phyloP scores from a whole-genome alignment of 768 basidiomycete genomes.

The Gymnopilus junonius region DNA sequence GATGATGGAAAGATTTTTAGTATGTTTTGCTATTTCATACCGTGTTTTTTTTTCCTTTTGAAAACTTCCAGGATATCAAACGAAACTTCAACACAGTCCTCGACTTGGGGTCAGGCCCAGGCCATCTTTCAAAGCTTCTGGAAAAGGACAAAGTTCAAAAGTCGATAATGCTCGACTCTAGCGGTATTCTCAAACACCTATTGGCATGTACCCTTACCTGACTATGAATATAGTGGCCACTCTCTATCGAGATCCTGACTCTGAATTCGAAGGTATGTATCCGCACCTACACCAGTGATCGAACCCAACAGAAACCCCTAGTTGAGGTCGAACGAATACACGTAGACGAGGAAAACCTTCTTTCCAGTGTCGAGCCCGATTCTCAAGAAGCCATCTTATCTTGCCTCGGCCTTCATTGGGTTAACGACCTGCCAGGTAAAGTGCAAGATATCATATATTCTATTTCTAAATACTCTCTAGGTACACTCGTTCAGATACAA shows the following conservation, averaged over 20 bases:
- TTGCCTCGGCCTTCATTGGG: constrained; percentile 93
- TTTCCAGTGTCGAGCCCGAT: constrained; percentile 63
- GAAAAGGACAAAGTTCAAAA: constrained; percentile 70
- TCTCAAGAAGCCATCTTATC: constrained; percentile 94
- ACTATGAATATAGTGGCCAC: constrained; percentile 53
- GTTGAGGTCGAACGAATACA: constrained; percentile 80
- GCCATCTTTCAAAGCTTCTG: constrained; percentile 87
- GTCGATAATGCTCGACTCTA: constrained; percentile 85
- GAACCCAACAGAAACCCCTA: constrained; percentile 33
- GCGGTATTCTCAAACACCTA: constrained; percentile 58
- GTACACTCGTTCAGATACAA: constrained; percentile 83
- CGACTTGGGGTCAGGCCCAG: constrained; percentile 90
- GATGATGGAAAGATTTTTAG: constrained; percentile 89
- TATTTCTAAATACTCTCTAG: constrained; percentile 39
- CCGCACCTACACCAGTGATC: neutral
- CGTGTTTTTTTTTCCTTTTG: neutral
- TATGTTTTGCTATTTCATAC: constrained; percentile 33
- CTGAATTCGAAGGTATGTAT: constrained; percentile 77
- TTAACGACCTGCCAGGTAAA: constrained; percentile 94
- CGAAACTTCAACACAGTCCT: constrained; percentile 78
- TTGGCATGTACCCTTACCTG: neutral
- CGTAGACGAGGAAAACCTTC: constrained; percentile 83
- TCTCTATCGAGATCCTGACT: constrained; percentile 77
- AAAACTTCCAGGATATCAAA: constrained; percentile 79
- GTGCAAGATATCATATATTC: neutral